Percentiles rank a stretch among this genome's conserved stretches.
These are phyloP conservation scores for Tremellales sp. DNA, from an alignment of 1,284 basidiomycete species.

Conservation along the genomic window DNA sequence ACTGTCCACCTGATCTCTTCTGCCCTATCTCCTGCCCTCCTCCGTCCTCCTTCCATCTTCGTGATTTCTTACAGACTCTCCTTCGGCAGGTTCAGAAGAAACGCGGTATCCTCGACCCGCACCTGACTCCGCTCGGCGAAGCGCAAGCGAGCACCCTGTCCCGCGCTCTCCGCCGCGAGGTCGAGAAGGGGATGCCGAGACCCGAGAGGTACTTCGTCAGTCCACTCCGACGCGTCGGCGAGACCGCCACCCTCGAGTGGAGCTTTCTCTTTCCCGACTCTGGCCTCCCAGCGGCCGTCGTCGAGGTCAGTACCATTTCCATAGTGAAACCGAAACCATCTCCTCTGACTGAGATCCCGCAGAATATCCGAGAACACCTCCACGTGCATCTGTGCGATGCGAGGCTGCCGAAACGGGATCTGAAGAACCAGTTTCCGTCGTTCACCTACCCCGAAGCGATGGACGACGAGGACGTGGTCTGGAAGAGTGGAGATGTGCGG, in stretches of 20 bases:
- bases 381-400: constrained; percentile 34
- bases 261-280: constrained; percentile 24
- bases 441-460: constrained; percentile 20
- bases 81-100: constrained; percentile 15
- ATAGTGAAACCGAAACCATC: not conserved
- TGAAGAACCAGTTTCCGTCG: constrained; percentile 22
- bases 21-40: not conserved
- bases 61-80: not conserved
- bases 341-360: not conserved
- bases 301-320: constrained; percentile 24
- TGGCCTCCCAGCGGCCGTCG: constrained; percentile 21
- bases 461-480: constrained; percentile 26
- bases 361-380: constrained; percentile 37
- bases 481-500: constrained; percentile 18
- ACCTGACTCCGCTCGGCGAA: constrained; percentile 22
- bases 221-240: constrained; percentile 31
- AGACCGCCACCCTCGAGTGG: constrained; percentile 35
- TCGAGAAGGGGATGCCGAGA: constrained; percentile 24
- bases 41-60: not conserved
- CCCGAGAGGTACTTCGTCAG: constrained; percentile 29
- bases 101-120: constrained; percentile 27
- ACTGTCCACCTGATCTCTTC: too few species aligned
- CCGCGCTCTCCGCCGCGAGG: constrained; percentile 20
- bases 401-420: constrained; percentile 12
- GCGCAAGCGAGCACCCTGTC: constrained; percentile 23